Evolutionary conservation across 257 asterid species (phyloP), one percentile per base, ranked within the genome.

Genomic region (Verbena officinalis): DNA sequence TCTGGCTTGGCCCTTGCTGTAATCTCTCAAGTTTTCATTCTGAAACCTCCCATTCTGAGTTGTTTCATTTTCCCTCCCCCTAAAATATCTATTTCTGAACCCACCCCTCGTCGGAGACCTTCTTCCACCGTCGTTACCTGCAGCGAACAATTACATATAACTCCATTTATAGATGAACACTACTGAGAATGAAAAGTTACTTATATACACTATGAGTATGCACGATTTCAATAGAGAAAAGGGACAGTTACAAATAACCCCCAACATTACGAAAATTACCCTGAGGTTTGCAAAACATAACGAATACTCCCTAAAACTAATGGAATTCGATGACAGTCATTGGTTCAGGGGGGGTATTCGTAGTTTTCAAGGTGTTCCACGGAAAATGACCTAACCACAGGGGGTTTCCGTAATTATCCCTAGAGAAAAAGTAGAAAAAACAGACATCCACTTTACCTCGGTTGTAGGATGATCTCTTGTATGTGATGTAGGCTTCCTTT

Each of bases 401-500:
- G n/a, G n/a, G n/a, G n/a, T n/a, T n/a, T n/a, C n/a, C n/a, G n/a
- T n/a, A n/a, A n/a, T n/a, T n/a, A n/a, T n/a, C n/a, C n/a, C n/a
- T 2, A 21, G 30, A 8, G 19, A 54, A 6, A 11, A 15, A 17
- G 20, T 4, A 33, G 9, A 21, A 48, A 42, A 56, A n/a, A 44
- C 2, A 21, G 9, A 0, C n/a, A 4, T 66, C 20, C 0, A 6
- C 64, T 73, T 36, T 71, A 84, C 95, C 80, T 58, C 68, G 61
- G 19, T 57, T 20, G 46, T 31, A 21, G 2, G 77, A 17, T 30
- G 62, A n/a, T 60, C 64, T 82, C 76, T 77, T 90, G 64, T 54
- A 73, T 2, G 70, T 40, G 31, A 90, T 76, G 48, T 78, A 82
- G 7, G 90, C 77, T 16, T 59, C 68, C 50, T 52, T 63, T 0